These are phyloP conservation scores for Colletotrichum lindemuthianum DNA, from an alignment of 2,329 filamentous ascomycete genomes.

Conservation along the genomic window DNA sequence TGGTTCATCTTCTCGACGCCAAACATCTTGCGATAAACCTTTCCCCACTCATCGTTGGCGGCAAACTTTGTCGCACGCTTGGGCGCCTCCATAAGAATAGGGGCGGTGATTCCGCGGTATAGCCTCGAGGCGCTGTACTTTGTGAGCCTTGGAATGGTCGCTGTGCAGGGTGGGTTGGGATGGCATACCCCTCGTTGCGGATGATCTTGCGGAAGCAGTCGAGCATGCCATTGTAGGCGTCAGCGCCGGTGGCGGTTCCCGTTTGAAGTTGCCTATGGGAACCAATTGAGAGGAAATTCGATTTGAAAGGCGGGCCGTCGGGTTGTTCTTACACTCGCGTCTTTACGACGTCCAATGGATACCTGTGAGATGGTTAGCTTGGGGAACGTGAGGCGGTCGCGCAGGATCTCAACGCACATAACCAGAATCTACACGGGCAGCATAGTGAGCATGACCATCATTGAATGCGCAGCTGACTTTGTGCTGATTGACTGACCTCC, in stretches of 20 bases:
- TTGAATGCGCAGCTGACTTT: neutral
- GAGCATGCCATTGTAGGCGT: constrained; percentile 95
- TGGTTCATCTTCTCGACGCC: constrained; percentile 90
- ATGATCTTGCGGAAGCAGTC: constrained; percentile 99
- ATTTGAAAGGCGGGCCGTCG: constrained; percentile 35
- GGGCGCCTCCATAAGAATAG: constrained; percentile 94
- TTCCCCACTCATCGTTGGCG: constrained; percentile 98
- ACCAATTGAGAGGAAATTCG: constrained; percentile 36
- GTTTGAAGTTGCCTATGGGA: constrained; percentile 83
- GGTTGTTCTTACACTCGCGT: constrained; percentile 82
- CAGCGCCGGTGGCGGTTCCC: constrained; percentile 75
- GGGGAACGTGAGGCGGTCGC: constrained; percentile 36
- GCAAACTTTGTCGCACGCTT: constrained; percentile 99
- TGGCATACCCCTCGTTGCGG: constrained; percentile 85
- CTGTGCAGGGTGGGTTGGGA: neutral
- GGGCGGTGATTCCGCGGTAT: constrained; percentile 94
- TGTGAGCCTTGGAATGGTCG: constrained; percentile 19
- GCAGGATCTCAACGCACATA: constrained; percentile 67
- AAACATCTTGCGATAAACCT: constrained; percentile 90
- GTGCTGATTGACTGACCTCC: constrained; percentile 74
- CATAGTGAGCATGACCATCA: constrained; percentile 40
- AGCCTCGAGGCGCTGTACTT: constrained; percentile 78
- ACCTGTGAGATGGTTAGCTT: constrained; percentile 67
- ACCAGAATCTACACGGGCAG: constrained; percentile 76
- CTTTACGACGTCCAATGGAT: constrained; percentile 98